Percentiles rank a stretch among this genome's conserved stretches.
Conservation (phyloP, 495 filamentous ascomycete genomes). For the Gamarada debralockiae region DNA sequence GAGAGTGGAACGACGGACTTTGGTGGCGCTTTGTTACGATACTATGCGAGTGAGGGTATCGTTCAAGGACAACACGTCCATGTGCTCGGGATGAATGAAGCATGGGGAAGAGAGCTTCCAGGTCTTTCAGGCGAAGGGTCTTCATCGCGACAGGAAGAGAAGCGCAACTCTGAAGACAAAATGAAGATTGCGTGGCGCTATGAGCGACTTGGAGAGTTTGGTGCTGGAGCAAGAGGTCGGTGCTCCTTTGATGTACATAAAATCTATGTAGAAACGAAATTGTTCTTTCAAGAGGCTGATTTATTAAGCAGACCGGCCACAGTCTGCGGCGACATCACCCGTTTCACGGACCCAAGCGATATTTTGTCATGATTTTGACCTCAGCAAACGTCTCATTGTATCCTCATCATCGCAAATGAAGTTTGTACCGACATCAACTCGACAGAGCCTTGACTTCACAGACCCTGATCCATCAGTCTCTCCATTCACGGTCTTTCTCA, state of each 20-base stretch:
- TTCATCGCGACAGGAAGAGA: constrained; percentile 29
- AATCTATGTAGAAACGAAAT: neutral
- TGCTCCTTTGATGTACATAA: constrained; percentile 6
- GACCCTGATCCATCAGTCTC: constrained; percentile 30
- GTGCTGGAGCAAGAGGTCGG: constrained; percentile 23
- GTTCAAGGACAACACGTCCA: constrained; percentile 89
- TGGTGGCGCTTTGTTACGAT: constrained; percentile 75
- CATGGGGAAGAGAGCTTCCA: constrained; percentile 80
- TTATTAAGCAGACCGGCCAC: constrained; percentile 10
- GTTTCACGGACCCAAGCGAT: constrained; percentile 5
- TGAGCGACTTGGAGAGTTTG: constrained; percentile 68
- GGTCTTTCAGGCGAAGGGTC: constrained; percentile 48
- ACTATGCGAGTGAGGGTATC: constrained; percentile 90
- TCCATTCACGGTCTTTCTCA: constrained; percentile 62
- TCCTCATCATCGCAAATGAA: constrained; percentile 50
- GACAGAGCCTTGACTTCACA: constrained; percentile 26
- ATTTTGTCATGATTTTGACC: constrained; percentile 89
- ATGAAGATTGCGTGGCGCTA: constrained; percentile 99
- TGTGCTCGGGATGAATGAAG: constrained; percentile 71
- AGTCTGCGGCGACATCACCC: constrained; percentile 5
- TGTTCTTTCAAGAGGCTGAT: neutral
- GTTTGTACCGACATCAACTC: constrained; percentile 45
- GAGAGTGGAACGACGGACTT: constrained; percentile 96
- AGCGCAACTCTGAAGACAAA: constrained; percentile 51
- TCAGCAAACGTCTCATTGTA: constrained; percentile 74